phyloP scores from a whole-genome alignment of 148 eudicot species.

The Fagopyrum tataricum region DNA sequence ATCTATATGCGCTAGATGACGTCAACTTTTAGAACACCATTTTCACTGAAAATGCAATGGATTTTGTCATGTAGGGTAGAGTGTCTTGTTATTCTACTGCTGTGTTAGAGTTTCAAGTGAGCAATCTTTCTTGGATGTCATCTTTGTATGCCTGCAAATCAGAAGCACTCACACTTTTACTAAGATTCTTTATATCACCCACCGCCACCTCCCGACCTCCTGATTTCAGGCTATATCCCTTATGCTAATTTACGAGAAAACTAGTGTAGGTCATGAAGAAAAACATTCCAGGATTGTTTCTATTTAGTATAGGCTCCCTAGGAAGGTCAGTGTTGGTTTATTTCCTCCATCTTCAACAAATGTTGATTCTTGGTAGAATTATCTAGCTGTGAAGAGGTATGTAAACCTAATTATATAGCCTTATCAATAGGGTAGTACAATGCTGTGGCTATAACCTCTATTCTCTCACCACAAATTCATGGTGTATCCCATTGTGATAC shows the following conservation, averaged over 20 bases:
- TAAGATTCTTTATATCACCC: neutral
- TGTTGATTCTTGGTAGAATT: neutral
- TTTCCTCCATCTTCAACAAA: neutral
- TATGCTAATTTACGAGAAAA: no score
- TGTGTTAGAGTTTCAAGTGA: neutral
- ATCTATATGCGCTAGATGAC: neutral
- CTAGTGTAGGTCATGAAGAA: neutral
- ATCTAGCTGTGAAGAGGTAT: neutral
- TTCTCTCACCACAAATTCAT: neutral
- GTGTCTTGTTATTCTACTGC: neutral
- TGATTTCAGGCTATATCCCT: neutral
- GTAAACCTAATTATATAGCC: neutral
- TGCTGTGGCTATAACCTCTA: neutral
- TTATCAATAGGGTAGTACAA: neutral
- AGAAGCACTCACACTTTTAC: neutral
- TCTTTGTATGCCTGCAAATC: neutral
- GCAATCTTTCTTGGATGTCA: neutral
- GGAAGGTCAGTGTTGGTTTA: neutral
- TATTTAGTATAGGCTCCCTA: neutral
- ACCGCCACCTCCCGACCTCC: neutral
- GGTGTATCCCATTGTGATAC: neutral
- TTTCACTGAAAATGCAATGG: neutral
- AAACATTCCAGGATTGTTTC: neutral
- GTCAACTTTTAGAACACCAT: neutral
- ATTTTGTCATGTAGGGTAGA: neutral